Evolutionary conservation across 2,329 filamentous ascomycete genomes (phyloP), one percentile per base, ranked within the genome.

Genomic region (Alternaria rosae): DNA sequence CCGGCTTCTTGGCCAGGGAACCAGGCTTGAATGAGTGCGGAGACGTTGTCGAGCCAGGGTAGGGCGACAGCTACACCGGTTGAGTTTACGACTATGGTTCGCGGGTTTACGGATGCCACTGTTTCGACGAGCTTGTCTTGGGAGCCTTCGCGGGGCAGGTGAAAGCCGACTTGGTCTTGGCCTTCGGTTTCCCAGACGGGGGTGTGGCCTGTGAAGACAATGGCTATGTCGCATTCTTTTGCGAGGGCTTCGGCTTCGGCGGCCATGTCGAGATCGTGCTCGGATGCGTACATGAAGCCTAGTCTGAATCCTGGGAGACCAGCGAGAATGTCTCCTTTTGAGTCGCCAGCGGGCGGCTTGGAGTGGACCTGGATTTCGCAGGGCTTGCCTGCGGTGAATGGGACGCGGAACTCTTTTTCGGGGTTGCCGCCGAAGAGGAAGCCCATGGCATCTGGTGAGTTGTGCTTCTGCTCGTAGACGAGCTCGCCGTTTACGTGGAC

Each of bases 41-140:
- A 65, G n/a, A 79, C 67, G 28, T 76, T 74, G 66, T 86, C 82
- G 1, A 84, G 84, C 91, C 89, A 92, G 17, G 89, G 89, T 85
- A 91, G 89, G 2, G 85, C 85, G 15, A 91, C 85, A 0, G 92
- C 91, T 0, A 91, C 92, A 35, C 92, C 92, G 0, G 90, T 92
- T 70, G 94, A 92, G 74, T 92, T 88, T 2, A 94, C 89, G 2
- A 95, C 87, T 1, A 88, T 87, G 1, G 90, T 89, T 57, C 89
- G 89, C 4, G 88, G 83, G 76, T 94, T 93, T 0, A 84, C 89
- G 0, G 84, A 84, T 5, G 88, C 83, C 0, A 94, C 87, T 2
- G 87, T 86, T 12, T 83, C 76, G 69, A 94, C 91, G 5, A 92
- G 84, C 38, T 85, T 84, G 72, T 92, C 89, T 69, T 89, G 86